These are phyloP conservation scores for Penicillium malachiteum DNA, from an alignment of 495 filamentous ascomycete genomes.

Conservation along the genomic window DNA sequence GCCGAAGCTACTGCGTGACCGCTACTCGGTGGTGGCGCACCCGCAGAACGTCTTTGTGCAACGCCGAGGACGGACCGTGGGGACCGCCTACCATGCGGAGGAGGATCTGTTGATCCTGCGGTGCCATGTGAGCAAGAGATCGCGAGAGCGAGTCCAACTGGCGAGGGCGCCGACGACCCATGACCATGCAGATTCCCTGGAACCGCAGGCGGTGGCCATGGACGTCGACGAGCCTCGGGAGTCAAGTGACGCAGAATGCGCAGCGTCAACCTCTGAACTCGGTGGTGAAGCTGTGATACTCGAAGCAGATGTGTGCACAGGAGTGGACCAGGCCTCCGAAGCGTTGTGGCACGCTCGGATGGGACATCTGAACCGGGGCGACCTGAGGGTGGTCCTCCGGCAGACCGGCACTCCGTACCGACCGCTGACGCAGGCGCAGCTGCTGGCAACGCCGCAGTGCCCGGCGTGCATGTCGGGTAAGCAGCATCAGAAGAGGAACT, in stretches of 20 bases:
- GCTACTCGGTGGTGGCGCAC: slow-evolving; percentile 12
- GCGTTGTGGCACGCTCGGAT: slow-evolving; percentile 4
- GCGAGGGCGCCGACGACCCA: slow-evolving; percentile 7
- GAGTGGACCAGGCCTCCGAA: slow-evolving; percentile 4
- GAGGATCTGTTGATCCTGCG: slow-evolving; percentile 16
- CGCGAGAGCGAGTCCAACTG: slow-evolving; percentile 11
- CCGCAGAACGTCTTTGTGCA: slow-evolving; percentile 12
- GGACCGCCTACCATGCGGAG: slow-evolving; percentile 9
- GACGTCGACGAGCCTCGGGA: slow-evolving; percentile 2
- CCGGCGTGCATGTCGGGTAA: slow-evolving; percentile 5
- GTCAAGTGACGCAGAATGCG: slow-evolving; percentile 1
- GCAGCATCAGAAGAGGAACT: slow-evolving; percentile 7
- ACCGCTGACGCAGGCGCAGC: background rate
- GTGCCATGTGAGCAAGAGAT: slow-evolving; percentile 12
- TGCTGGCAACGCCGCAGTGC: slow-evolving; percentile 6
- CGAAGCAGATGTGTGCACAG: background rate
- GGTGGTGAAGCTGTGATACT: slow-evolving; percentile 22
- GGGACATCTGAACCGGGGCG: slow-evolving; percentile 5
- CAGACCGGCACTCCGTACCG: slow-evolving; percentile 7
- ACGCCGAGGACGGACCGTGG: slow-evolving; percentile 15
- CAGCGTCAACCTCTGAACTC: slow-evolving; percentile 9
- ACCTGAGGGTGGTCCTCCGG: slow-evolving; percentile 6
- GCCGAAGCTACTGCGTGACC: slow-evolving; percentile 6
- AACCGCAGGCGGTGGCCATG: slow-evolving; percentile 7
- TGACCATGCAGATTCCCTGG: slow-evolving; percentile 8